Evolutionary conservation across 176 grass and related monocot species (phyloP).

Genomic region (Lolium rigidum): DNA sequence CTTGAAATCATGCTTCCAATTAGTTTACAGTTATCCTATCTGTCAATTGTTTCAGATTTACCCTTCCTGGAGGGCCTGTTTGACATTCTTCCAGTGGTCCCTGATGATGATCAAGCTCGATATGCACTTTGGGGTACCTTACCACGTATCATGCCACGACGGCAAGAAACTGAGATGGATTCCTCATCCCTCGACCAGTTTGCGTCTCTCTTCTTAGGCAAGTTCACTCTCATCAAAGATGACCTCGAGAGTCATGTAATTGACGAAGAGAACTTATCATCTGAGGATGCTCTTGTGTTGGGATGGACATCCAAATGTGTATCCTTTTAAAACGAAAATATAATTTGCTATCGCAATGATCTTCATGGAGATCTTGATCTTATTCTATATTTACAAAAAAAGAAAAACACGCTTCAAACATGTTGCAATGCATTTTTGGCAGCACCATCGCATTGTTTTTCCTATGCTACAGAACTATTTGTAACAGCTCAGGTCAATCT

Average conservation of each 20-base stretch:
- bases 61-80: constrained; percentile 67
- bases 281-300: constrained; percentile 51
- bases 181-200: constrained; percentile 47
- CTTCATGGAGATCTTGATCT: constrained; percentile 24
- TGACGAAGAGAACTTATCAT: constrained; percentile 39
- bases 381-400: constrained; percentile 18
- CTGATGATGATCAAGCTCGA: constrained; percentile 67
- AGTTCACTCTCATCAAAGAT: constrained; percentile 64
- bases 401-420: constrained; percentile 23
- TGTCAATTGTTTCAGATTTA: constrained; percentile 65
- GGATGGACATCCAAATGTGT: constrained; percentile 57
- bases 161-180: constrained; percentile 39
- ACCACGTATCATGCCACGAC: constrained; percentile 52
- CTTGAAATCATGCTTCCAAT: constrained; percentile 39
- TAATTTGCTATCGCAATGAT: not conserved
- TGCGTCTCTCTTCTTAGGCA: constrained; percentile 62
- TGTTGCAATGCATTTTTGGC: not conserved
- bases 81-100: constrained; percentile 67
- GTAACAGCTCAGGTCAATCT: constrained; percentile 63
- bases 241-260: constrained; percentile 60
- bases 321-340: constrained; percentile 60
- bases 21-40: constrained; percentile 12
- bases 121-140: constrained; percentile 83
- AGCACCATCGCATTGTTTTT: constrained; percentile 24
- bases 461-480: constrained; percentile 39